phyloP scores from a whole-genome alignment of 805 yeast species.

The Candida lessepsii region DNA sequence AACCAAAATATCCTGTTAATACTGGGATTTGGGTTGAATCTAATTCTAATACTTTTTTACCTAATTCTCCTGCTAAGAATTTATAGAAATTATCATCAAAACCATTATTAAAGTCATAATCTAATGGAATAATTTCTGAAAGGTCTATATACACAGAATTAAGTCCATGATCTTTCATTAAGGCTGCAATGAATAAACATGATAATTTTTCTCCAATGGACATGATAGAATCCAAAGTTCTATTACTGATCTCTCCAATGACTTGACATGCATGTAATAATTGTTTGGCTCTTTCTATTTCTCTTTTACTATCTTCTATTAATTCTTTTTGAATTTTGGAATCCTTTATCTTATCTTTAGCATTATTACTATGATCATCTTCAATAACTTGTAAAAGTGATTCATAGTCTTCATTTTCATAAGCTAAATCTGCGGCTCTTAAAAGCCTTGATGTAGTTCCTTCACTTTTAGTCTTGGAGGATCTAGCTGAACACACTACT shows the following conservation, averaged over 20 bases:
- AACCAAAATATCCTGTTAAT: slow-evolving; percentile 92
- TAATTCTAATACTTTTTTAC: slow-evolving; percentile 44
- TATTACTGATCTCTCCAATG: slow-evolving; percentile 85
- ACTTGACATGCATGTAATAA: slow-evolving; percentile 83
- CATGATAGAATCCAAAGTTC: slow-evolving; percentile 88
- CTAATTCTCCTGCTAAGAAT: slow-evolving; percentile 52
- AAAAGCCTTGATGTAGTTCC: slow-evolving; percentile 92
- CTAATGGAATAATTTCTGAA: slow-evolving; percentile 66
- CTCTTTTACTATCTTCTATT: slow-evolving; percentile 57
- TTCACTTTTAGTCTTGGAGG: slow-evolving; percentile 85
- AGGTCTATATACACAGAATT: slow-evolving; percentile 78
- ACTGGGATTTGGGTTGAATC: slow-evolving; percentile 67
- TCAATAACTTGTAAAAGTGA: slow-evolving; percentile 63
- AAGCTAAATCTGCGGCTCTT: slow-evolving; percentile 77
- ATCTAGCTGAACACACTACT: slow-evolving; percentile 94
- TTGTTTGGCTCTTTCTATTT: slow-evolving; percentile 65
- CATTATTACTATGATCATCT: slow-evolving; percentile 77
- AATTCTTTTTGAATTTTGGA: slow-evolving; percentile 50
- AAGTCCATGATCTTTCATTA: slow-evolving; percentile 80
- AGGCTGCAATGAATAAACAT: slow-evolving; percentile 83
- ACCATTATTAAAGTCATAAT: slow-evolving; percentile 53
- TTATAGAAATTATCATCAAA: slow-evolving; percentile 68
- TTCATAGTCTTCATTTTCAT: slow-evolving; percentile 57
- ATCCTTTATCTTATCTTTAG: slow-evolving; percentile 50
- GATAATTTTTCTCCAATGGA: slow-evolving; percentile 91